Evolutionary conservation across 1,284 basidiomycete genomes (phyloP), one percentile per base, ranked within the genome.

Genomic region (Cryptococcus amylolentus): DNA sequence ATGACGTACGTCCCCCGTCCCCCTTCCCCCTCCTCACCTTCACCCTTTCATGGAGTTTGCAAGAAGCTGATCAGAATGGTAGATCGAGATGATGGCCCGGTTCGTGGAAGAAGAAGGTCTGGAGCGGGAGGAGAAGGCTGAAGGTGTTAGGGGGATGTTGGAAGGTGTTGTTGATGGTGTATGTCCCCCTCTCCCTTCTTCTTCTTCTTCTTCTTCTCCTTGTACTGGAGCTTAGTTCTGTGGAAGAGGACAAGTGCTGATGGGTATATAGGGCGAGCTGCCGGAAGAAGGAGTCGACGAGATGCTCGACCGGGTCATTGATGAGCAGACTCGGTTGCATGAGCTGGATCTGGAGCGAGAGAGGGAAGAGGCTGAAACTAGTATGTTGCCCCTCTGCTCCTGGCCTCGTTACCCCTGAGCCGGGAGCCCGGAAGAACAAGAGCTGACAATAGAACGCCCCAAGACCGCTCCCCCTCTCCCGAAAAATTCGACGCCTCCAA

Each of bases 31-130:
- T 31, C 31, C 10, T 35, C 31, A 1, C 31, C 1, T 6, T 35
- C 31, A 10, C 7, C 7, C 31, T 9, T 51, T 13, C 23, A 26
- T 31, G 37, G 13, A 20, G 7, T 14, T n/a, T 40, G 20, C 31
- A 23, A 37, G 13, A 5, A 5, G n/a, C 12, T 43, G 40, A 39
- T 23, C 2, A 14, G 13, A 10, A n/a, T 2, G 14, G 35, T 31
- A 76, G 73, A 68, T 75, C 49, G 76, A 76, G 54, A 71, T 71
- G 60, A 76, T 78, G 64, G 72, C 76, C 12, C 66, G 76, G 4
- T 72, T 78, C 40, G 69, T 78, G 20, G 76, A 78, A 56, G 75
- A 77, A 60, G 76, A 78, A 49, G 73, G 71, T 2, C 54, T 78
- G 18, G 75, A 76, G 56, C 63, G 67, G 20, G 73, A 73, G 14